Percentiles rank a stretch among this genome's conserved stretches.
Conservation (phyloP, 2,329 filamentous ascomycete genomes). For the Aspergillus oerlinghausenensis region DNA sequence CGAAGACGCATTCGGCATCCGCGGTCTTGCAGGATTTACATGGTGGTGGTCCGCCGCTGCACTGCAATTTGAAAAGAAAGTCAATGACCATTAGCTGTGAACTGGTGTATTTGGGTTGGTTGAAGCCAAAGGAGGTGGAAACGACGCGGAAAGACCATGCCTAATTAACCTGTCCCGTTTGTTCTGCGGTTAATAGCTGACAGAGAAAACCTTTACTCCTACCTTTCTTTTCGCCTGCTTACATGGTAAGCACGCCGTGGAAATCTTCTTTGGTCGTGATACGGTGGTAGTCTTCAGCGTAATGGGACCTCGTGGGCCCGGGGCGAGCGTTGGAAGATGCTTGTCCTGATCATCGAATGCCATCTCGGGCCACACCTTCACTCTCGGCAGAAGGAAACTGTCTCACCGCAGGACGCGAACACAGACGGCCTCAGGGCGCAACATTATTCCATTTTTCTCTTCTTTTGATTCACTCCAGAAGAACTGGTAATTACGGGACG, state of each 20-base stretch:
- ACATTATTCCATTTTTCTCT: background rate
- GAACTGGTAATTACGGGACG: background rate
- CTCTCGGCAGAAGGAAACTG: background rate
- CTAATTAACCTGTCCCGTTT: too few relatives aligned
- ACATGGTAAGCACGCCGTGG: conserved; percentile 32
- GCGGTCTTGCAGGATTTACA: conserved; percentile 32
- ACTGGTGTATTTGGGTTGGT: background rate
- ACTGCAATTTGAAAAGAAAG: conserved; percentile 18
- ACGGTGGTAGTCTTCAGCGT: conserved; percentile 16
- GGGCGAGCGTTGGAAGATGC: conserved; percentile 26
- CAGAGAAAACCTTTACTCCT: background rate
- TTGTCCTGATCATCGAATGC: conserved; percentile 16
- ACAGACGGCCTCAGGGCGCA: background rate
- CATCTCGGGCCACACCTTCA: conserved; percentile 9
- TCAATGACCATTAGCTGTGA: conserved; percentile 3
- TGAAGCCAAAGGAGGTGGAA: background rate
- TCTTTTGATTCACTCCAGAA: background rate
- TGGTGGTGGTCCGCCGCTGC: conserved; percentile 31
- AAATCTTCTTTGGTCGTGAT: conserved; percentile 31
- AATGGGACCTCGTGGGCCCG: conserved; percentile 18
- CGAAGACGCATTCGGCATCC: conserved; percentile 31
- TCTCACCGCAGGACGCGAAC: background rate
- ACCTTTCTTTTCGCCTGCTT: conserved; percentile 37
- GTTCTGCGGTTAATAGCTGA: background rate
- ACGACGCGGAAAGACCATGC: background rate